Percentiles rank a stretch among this genome's conserved stretches.
Conservation (phyloP, 2,329 filamentous ascomycete genomes). For the Aspergillus sp. region DNA sequence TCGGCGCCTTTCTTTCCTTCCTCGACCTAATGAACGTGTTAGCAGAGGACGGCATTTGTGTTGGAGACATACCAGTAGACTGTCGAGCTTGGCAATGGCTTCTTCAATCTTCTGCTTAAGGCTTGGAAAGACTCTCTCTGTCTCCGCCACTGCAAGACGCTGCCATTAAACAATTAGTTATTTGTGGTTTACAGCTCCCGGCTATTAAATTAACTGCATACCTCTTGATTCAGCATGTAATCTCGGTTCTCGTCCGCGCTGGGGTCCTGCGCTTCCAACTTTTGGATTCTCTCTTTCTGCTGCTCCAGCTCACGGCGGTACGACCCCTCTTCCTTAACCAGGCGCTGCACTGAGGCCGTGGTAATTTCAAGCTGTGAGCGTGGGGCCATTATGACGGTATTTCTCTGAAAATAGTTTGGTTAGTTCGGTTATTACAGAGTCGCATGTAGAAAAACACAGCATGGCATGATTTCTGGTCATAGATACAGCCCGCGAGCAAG, state of each 20-base stretch:
- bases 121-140: conserved; percentile 74
- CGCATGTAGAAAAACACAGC: not conserved
- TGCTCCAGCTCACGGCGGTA: conserved; percentile 83
- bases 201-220: conserved; percentile 40
- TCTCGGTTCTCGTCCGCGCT: conserved; percentile 77
- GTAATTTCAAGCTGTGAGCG: conserved; percentile 80
- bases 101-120: conserved; percentile 70
- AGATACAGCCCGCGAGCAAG: no score
- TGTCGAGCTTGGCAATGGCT: conserved; percentile 71
- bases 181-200: not conserved
- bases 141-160: conserved; percentile 82
- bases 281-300: conserved; percentile 70
- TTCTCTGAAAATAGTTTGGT: not conserved
- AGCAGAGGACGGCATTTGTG: not conserved
- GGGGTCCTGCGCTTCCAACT: conserved; percentile 63
- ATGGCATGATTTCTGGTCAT: no score
- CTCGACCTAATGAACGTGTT: conserved; percentile 28
- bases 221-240: conserved; percentile 83
- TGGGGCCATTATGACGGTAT: conserved; percentile 64
- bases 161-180: conserved; percentile 38
- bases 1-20: conserved; percentile 40
- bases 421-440: not conserved
- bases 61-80: conserved; percentile 64
- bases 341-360: conserved; percentile 74
- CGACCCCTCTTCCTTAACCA: conserved; percentile 86